Evolutionary conservation across 306 rosid genomes (phyloP).

Genomic region (Pyrus bretschneideri): DNA sequence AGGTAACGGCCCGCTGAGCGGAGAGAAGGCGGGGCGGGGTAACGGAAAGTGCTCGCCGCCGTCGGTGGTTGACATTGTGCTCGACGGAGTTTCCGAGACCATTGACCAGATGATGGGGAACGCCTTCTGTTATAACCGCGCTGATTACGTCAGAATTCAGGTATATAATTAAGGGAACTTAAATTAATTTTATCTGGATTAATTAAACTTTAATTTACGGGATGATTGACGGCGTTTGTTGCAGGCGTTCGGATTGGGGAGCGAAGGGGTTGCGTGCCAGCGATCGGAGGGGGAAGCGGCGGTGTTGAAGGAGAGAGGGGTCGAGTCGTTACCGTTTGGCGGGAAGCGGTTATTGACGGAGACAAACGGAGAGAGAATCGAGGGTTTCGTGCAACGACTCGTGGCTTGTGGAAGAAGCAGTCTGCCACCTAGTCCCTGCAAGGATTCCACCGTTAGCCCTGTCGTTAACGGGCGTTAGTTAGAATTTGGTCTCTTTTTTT

Average conservation of each 20-base stretch:
- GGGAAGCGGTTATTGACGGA: constrained; percentile 96
- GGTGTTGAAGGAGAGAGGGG: constrained; percentile 63
- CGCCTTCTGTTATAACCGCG: constrained; percentile 88
- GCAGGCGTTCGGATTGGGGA: constrained; percentile 65
- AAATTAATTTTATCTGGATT: not conserved
- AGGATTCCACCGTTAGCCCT: constrained; percentile 49
- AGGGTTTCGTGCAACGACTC: constrained; percentile 64
- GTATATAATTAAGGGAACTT: constrained; percentile 21
- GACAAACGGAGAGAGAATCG: constrained; percentile 86
- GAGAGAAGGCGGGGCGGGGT: not conserved
- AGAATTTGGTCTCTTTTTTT: not conserved
- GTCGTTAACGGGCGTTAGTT: constrained; percentile 51
- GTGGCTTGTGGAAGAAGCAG: constrained; percentile 61
- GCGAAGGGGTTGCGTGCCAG: constrained; percentile 22
- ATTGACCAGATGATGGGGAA: constrained; percentile 93
- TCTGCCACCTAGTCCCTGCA: constrained; percentile 75
- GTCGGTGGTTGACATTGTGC: constrained; percentile 70
- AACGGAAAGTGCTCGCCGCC: constrained; percentile 50
- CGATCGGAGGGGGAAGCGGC: constrained; percentile 34
- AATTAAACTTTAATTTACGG: not conserved
- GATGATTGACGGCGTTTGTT: constrained; percentile 13
- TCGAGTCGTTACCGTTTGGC: constrained; percentile 95
- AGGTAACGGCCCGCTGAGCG: constrained; percentile 59
- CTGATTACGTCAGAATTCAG: constrained; percentile 90
- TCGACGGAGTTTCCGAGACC: constrained; percentile 88